Percentiles rank a stretch among this genome's conserved stretches.
phyloP scores from a whole-genome alignment of 2,329 filamentous ascomycete genomes.

The Penicillium sumatraense region DNA sequence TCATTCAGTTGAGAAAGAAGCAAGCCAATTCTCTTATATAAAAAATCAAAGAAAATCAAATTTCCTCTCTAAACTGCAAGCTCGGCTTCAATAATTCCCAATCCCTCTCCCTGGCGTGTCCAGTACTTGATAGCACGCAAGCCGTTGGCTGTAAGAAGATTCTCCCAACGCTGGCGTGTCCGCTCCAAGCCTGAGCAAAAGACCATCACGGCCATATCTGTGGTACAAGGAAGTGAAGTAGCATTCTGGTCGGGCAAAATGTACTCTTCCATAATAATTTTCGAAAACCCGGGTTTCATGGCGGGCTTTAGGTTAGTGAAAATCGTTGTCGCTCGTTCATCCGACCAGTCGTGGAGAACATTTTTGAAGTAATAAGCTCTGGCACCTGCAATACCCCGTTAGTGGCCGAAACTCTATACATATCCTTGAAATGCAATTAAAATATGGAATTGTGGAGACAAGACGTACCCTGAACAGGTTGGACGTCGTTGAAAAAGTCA shows the following conservation, averaged over 20 bases:
- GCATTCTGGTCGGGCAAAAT: conserved; percentile 31
- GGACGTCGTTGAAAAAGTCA: conserved; percentile 23
- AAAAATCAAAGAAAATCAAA: too few species aligned
- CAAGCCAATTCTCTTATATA: too few species aligned
- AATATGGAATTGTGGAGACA: neutral
- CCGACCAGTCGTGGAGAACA: conserved; percentile 40
- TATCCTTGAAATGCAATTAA: too few species aligned
- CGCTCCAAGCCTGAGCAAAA: conserved; percentile 30
- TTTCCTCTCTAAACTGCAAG: conserved; percentile 2
- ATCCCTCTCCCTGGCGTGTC: conserved; percentile 19
- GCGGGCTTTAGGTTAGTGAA: conserved; percentile 25
- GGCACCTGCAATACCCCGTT: conserved; percentile 11
- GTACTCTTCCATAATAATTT: conserved; percentile 31
- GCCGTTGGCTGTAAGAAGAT: conserved; percentile 20
- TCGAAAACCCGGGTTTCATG: conserved; percentile 29
- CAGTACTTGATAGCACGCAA: conserved; percentile 23
- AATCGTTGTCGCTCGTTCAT: conserved; percentile 28
- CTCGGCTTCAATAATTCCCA: conserved; percentile 24
- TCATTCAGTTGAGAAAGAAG: too few species aligned
- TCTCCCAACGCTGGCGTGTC: conserved; percentile 24
- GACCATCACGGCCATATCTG: conserved; percentile 32
- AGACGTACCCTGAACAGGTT: conserved; percentile 10
- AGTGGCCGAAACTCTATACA: too few species aligned
- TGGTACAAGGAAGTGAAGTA: conserved; percentile 20
- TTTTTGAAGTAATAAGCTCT: conserved; percentile 37